Evolutionary conservation across 768 basidiomycete species (phyloP), one percentile per base, ranked within the genome.

Genomic region (Leccinum arenicola): DNA sequence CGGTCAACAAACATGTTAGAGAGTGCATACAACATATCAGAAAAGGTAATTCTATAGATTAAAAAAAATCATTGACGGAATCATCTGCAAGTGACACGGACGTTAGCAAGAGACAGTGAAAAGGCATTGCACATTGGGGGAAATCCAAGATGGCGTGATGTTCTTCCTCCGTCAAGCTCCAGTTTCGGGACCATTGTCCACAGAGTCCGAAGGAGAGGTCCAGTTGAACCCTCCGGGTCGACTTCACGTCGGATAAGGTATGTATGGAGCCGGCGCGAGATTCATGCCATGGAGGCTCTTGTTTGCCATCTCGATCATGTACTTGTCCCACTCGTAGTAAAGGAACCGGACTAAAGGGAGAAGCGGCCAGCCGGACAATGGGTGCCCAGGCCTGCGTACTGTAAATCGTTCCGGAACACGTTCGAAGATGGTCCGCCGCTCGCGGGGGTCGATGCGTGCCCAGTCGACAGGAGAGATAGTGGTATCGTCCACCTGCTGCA

Each of bases 251-350:
- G 25, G 15, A 21, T 1, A 10, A n/a, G 4, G 11, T 4, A 40
- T 40, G n/a, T n/a, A 40, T n/a, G 40, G 61, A 48, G 3, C 14
- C 4, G 52, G 6, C 14, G 15, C 29, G 19, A 43, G 4, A 11
- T 23, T 4, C 36, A 17, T n/a, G 45, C 27, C 38, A 29, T 11
- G 6, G 7, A 12, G 12, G 14, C 1, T 33, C 12, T 47, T 33
- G 47, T 70, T 57, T 19, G 57, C 60, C 33, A 67, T 45, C 4
- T 60, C 56, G 2, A 71, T 6, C 4, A 71, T 40, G 25, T 53
- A 50, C 9, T 15, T 5, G 50, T 71, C 70, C 63, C 65, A 71
- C 45, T 58, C 61, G 61, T 64, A 63, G 56, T 63, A 64, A 6
- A 17, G 4, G 6, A 73, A 56, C 6, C 19, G 43, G 45, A 72